Evolutionary conservation across 805 yeast species (phyloP).

Genomic region (Kodamaea hsintzibuensis): DNA sequence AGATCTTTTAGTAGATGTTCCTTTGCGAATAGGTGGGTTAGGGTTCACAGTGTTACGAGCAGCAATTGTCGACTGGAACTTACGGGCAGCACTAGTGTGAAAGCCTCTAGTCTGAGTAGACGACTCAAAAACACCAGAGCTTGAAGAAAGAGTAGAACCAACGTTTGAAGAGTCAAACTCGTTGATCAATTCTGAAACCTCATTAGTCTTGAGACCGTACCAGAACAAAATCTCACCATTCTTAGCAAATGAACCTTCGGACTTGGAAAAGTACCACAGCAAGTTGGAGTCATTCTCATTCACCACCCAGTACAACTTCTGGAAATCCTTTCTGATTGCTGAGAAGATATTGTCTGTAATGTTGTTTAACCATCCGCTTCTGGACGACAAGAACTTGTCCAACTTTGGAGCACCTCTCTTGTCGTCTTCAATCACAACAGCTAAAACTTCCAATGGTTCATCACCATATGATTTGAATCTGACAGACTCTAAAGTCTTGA

Average conservation of each 20-base stretch:
- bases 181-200: constrained; percentile 63
- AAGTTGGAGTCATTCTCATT: constrained; percentile 88
- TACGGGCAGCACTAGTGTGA: constrained; percentile 31
- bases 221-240: constrained; percentile 91
- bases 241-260: constrained; percentile 91
- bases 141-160: constrained; percentile 37
- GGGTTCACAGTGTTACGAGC: constrained; percentile 46
- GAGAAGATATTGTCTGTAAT: constrained; percentile 93
- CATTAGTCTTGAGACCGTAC: constrained; percentile 80
- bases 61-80: constrained; percentile 12
- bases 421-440: constrained; percentile 65
- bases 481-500: constrained; percentile 63
- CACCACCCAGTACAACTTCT: constrained; percentile 81
- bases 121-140: constrained; percentile 41
- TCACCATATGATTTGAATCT: constrained; percentile 84
- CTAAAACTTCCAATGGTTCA: constrained; percentile 92
- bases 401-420: constrained; percentile 59
- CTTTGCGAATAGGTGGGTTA: constrained; percentile 69
- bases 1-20: constrained; percentile 60
- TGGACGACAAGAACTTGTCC: constrained; percentile 84
- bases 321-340: constrained; percentile 73
- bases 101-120: constrained; percentile 52
- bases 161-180: constrained; percentile 41
- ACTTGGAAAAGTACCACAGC: constrained; percentile 87
- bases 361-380: constrained; percentile 95